Conservation (phyloP, 1,284 basidiomycete genomes). For the Cutaneotrichosporon spelunceum region DNA sequence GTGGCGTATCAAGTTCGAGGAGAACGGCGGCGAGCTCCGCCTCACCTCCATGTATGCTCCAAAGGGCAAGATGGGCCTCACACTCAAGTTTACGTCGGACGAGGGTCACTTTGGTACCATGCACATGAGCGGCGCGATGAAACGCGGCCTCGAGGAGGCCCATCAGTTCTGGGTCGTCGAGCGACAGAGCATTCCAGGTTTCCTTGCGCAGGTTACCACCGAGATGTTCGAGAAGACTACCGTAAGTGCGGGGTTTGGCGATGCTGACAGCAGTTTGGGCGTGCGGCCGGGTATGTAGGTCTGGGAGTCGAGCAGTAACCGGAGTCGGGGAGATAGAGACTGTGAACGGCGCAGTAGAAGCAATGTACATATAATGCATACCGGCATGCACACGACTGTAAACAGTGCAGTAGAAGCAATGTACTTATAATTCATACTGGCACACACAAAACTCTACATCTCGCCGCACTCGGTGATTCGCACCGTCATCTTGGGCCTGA, state of each 20-base stretch:
- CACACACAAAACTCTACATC: conserved; percentile 45
- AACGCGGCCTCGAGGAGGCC: conserved; percentile 50
- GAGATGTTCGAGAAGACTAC: conserved; percentile 55
- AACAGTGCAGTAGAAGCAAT: no score
- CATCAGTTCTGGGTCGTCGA: conserved; percentile 55
- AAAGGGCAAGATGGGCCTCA: conserved; percentile 54
- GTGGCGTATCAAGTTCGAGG: conserved; percentile 57
- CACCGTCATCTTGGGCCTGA: conserved; percentile 21
- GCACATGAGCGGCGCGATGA: conserved; percentile 53
- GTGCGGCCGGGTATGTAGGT: conserved; percentile 47
- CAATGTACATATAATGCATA: conserved; percentile 9
- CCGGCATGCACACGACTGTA: conserved; percentile 24
- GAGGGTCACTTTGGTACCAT: conserved; percentile 56
- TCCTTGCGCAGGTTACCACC: conserved; percentile 55
- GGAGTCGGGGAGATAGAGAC: neutral
- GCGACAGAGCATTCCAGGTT: conserved; percentile 56
- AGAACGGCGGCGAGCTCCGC: conserved; percentile 56
- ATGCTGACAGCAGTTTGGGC: conserved; percentile 33
- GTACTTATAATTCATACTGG: conserved; percentile 9
- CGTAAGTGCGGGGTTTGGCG: conserved; percentile 27
- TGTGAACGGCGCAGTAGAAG: neutral
- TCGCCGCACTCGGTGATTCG: conserved; percentile 54
- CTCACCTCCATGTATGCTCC: conserved; percentile 58
- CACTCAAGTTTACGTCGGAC: conserved; percentile 51
- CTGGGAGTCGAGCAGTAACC: conserved; percentile 17